Evolutionary conservation across 1,284 basidiomycete species (phyloP), one percentile per base, ranked within the genome.

Genomic region (Rhodotorula sp.): DNA sequence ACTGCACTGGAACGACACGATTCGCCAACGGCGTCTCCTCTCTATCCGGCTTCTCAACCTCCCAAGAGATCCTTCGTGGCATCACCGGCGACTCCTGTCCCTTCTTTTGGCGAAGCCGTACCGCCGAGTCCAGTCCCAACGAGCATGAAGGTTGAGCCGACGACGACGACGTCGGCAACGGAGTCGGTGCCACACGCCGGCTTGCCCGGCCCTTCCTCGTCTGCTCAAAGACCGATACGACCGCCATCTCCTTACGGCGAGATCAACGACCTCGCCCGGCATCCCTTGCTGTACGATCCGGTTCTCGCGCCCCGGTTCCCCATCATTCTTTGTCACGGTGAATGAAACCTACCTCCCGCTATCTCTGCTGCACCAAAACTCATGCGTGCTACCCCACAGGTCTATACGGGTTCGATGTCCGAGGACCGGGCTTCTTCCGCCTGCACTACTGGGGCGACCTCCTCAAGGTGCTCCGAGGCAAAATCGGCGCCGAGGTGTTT

Each of bases 361-460:
- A 12, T 60, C 10, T 21, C 1, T 8, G n/a, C 54, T 12, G 34
- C n/a, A 16, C 1, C 8, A 43, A 7, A 55, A 28, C 28, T 64
- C 19, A 48, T 28, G 52, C 14, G 2, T 31, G 31, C n/a, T 7
- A 3, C 28, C 3, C 26, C 38, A 57, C 77, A 95, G 93, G 93
- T 34, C 84, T 99, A 3, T 98, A 98, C 78, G 95, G 97, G 12
- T 99, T 97, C 80, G 93, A 95, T 49, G 80, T 81, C 1, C 73
- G 79, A 45, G 80, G 76, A 16, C 67, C 76, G 8, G 63, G 72
- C 19, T 72, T 74, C 71, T 83, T 95, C 79, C 86, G 93, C 72
- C 87, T 94, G 79, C 94, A 98, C 76, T 99, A 99, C 80, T 99
- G 97, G 97, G 88, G 89, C 0, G 90, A 91, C 69, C 89, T 97